These are phyloP conservation scores for Trebouxiophyceae sp. DNA, from an alignment of 163 green algal species.

Conservation along the genomic window DNA sequence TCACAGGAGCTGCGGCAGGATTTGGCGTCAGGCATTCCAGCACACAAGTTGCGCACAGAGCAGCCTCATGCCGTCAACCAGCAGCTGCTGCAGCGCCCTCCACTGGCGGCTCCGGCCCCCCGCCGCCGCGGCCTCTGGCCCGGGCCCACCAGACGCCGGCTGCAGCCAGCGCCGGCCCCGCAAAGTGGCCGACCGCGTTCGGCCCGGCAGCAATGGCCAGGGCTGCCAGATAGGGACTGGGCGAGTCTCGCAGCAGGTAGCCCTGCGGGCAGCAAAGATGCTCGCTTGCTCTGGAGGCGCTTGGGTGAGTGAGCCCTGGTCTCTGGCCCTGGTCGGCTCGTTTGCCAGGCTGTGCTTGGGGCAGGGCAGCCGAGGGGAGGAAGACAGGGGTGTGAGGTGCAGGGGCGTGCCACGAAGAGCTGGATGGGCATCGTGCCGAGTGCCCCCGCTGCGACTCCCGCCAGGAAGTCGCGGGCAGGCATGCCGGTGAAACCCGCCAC, in stretches of 20 bases:
- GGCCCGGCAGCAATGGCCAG: constrained; percentile 12
- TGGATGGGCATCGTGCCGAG: constrained; percentile 21
- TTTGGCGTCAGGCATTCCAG: background rate
- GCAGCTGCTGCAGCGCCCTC: background rate
- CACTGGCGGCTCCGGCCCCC: background rate
- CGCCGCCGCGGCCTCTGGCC: no score
- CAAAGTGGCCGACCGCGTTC: constrained; percentile 12
- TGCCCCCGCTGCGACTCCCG: constrained; percentile 11
- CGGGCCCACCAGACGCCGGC: constrained; percentile 6
- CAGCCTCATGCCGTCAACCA: no score
- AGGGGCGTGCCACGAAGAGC: constrained; percentile 3
- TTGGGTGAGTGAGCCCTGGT: background rate
- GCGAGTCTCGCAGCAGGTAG: constrained; percentile 13
- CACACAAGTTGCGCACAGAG: background rate
- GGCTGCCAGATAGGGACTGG: constrained; percentile 17
- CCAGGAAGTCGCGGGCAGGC: constrained; percentile 6
- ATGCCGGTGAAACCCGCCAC: constrained; percentile 27
- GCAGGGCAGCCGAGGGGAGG: background rate
- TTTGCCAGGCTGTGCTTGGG: background rate
- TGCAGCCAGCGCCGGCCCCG: background rate
- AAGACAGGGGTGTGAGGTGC: background rate
- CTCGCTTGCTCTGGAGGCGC: background rate
- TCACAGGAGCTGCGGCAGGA: background rate
- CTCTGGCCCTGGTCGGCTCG: no score
- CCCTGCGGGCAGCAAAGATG: constrained; percentile 7